These are phyloP conservation scores for Phytophthora lateralis DNA, from an alignment of 352 stramenopile species.

Conservation along the genomic window DNA sequence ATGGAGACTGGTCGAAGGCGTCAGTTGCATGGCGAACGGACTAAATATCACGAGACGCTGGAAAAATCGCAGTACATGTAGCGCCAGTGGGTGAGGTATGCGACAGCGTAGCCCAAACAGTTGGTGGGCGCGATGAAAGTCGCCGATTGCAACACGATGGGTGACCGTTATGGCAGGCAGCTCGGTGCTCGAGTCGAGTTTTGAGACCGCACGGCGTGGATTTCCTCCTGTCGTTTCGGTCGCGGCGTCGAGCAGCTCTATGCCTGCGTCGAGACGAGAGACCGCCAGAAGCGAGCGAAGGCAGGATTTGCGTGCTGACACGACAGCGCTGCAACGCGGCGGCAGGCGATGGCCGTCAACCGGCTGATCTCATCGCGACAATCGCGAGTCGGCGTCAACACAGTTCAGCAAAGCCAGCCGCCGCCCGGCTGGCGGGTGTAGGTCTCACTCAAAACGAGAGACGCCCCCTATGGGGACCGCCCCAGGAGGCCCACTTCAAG, in stretches of 20 bases:
- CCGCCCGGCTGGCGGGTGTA: slow-evolving; percentile 12
- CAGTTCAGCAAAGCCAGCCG: slow-evolving; percentile 14
- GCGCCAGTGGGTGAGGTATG: not conserved
- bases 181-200: not conserved
- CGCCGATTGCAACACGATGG: not conserved
- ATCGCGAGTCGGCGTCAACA: slow-evolving; percentile 19
- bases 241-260: slow-evolving; percentile 10
- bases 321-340: slow-evolving; percentile 5
- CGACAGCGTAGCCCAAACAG: not conserved
- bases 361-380: slow-evolving; percentile 10
- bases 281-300: not conserved
- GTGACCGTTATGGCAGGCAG: not conserved
- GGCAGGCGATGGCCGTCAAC: slow-evolving; percentile 11
- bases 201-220: slow-evolving; percentile 5
- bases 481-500: not conserved
- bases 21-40: slow-evolving; percentile 1
- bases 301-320: slow-evolving; percentile 5
- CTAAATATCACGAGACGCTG: slow-evolving; percentile 11
- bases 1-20: not conserved
- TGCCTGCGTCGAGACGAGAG: slow-evolving; percentile 2
- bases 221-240: slow-evolving; percentile 12
- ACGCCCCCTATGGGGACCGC: too few relatives aligned
- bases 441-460: not conserved
- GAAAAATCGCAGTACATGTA: slow-evolving; percentile 16
- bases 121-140: slow-evolving; percentile 1